phyloP scores from a whole-genome alignment of 129 eudicot species.

The Silybum marianum region DNA sequence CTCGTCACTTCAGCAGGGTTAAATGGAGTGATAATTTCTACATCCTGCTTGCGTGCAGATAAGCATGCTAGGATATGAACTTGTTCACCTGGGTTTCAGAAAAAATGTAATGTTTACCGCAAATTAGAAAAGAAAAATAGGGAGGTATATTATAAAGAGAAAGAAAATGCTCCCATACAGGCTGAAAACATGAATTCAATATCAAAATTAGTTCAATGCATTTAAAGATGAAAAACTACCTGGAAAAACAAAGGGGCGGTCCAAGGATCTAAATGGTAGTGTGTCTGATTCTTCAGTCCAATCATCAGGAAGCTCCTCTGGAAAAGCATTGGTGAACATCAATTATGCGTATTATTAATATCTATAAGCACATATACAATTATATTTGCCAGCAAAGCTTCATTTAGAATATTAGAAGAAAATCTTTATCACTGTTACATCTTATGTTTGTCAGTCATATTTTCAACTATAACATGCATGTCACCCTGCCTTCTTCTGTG shows the following conservation, averaged over 20 bases:
- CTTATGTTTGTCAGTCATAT: neutral
- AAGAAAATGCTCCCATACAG: conserved; percentile 1
- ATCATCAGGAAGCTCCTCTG: conserved; percentile 74
- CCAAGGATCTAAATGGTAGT: conserved; percentile 59
- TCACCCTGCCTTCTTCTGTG: neutral
- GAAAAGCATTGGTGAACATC: conserved; percentile 20
- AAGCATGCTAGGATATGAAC: conserved; percentile 71
- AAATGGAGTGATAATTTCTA: conserved; percentile 61
- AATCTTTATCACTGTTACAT: neutral
- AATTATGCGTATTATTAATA: conserved; percentile 11
- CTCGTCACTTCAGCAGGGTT: conserved; percentile 69
- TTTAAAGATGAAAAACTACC: conserved; percentile 42
- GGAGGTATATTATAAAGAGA: neutral
- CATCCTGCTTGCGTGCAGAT: conserved; percentile 61
- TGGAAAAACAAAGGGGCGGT: conserved; percentile 85
- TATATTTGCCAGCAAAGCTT: neutral
- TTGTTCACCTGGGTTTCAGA: conserved; percentile 69
- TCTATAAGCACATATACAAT: neutral
- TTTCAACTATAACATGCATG: neutral
- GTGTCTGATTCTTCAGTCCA: conserved; percentile 69
- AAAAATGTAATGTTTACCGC: conserved; percentile 12
- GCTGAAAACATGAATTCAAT: neutral
- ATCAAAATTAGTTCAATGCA: neutral
- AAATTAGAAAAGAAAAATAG: neutral
- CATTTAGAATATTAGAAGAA: neutral